A percentile compares a stretch with the other conserved stretches of the same genome.
phyloP scores from a whole-genome alignment of 2,329 filamentous ascomycete genomes.

The Corinectria fuckeliana region DNA sequence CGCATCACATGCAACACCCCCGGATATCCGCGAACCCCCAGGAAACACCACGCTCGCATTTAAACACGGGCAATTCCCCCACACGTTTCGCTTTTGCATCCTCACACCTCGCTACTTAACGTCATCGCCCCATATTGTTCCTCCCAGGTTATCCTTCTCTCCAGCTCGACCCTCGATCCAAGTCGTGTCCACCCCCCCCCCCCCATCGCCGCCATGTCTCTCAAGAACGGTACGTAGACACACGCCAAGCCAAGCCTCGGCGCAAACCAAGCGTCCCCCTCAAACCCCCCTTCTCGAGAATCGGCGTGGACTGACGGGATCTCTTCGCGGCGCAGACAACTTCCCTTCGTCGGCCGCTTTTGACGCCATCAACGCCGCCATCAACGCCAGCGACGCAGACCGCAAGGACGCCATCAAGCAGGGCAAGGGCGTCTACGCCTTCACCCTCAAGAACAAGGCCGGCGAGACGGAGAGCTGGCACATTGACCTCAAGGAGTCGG shows the following conservation, averaged over 20 bases:
- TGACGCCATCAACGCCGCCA: conserved; percentile 79
- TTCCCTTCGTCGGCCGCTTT: conserved; percentile 94
- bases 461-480: conserved; percentile 88
- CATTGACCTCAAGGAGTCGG: conserved; percentile 92
- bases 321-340: conserved; percentile 58
- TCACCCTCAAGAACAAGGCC: conserved; percentile 86
- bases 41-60: conserved; percentile 20
- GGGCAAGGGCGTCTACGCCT: conserved; percentile 86
- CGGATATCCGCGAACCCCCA: conserved; percentile 13
- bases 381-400: conserved; percentile 72
- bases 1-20: conserved; percentile 42
- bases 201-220: conserved; percentile 63
- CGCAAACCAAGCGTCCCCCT: background rate
- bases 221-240: conserved; percentile 70
- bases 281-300: background rate
- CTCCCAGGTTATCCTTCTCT: background rate
- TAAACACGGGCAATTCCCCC: conserved; percentile 33
- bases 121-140: background rate
- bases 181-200: no score
- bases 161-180: background rate
- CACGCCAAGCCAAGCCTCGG: background rate
- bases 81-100: conserved; percentile 15
- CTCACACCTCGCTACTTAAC: conserved; percentile 2
- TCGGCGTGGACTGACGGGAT: conserved; percentile 7
- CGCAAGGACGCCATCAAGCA: conserved; percentile 89